These are phyloP conservation scores for Ochromonadaceae sp. DNA, from an alignment of 352 stramenopile species.

Conservation along the genomic window DNA sequence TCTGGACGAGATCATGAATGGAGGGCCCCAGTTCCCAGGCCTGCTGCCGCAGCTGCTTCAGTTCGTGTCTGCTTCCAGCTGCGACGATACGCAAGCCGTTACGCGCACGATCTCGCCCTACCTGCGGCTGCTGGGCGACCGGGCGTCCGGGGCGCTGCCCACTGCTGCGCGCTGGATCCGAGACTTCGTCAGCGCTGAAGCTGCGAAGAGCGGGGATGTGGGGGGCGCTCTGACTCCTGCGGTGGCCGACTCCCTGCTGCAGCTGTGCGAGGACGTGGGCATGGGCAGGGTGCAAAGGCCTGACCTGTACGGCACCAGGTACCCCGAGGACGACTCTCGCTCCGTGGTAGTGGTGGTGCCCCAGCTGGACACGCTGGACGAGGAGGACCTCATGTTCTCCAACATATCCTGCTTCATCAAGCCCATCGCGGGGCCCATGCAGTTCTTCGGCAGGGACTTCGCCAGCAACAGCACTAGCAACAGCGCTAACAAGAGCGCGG, in stretches of 20 bases:
- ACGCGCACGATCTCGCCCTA: slow-evolving; percentile 37
- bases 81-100: background rate
- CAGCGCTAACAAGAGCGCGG: no score
- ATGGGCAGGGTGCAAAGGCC: background rate
- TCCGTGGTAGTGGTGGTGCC: no score
- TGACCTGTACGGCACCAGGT: slow-evolving; percentile 1
- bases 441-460: no score
- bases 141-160: slow-evolving; percentile 78
- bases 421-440: no score
- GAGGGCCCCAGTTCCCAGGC: background rate
- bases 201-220: slow-evolving; percentile 83
- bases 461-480: no score
- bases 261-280: slow-evolving; percentile 1
- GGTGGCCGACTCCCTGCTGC: slow-evolving; percentile 33
- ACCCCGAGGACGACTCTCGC: background rate
- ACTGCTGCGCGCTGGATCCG: slow-evolving; percentile 91
- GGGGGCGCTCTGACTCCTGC: slow-evolving; percentile 40
- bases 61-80: background rate
- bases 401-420: background rate
- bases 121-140: slow-evolving; percentile 75
- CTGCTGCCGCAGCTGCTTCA: background rate
- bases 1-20: background rate
- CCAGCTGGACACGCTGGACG: background rate
- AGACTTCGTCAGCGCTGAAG: slow-evolving; percentile 79
- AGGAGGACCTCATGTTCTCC: slow-evolving; percentile 3